These are phyloP conservation scores for Acrocalymma vagum DNA, from an alignment of 2,329 filamentous ascomycete species.

Conservation along the genomic window DNA sequence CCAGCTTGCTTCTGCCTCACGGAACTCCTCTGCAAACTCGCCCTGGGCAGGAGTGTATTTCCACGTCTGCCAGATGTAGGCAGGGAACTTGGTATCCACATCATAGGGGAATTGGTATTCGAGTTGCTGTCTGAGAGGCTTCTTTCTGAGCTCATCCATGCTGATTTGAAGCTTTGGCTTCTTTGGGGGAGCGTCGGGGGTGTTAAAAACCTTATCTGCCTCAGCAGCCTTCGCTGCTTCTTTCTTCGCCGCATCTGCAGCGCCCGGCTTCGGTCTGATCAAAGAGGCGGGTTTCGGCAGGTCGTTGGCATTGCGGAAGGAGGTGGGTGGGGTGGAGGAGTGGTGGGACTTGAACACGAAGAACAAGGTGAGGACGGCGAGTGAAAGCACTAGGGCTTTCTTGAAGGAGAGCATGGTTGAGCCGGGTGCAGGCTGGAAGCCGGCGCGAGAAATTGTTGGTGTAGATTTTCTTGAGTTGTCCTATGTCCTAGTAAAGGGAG, in stretches of 20 bases:
- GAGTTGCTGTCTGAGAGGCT: constrained; percentile 80
- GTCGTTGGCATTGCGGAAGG: constrained; percentile 43
- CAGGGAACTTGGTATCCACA: constrained; percentile 86
- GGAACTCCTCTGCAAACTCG: constrained; percentile 77
- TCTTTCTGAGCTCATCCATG: constrained; percentile 74
- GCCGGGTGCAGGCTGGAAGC: constrained; percentile 9
- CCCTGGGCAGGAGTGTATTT: constrained; percentile 81
- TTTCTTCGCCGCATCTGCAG: constrained; percentile 14
- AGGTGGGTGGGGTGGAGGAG: constrained; percentile 34
- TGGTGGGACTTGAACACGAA: constrained; percentile 73
- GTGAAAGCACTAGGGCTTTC: constrained; percentile 76
- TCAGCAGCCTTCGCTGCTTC: constrained; percentile 17
- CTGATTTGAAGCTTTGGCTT: constrained; percentile 66
- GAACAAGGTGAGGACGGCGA: constrained; percentile 73
- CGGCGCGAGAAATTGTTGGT: no score
- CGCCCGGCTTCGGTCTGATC: constrained; percentile 33
- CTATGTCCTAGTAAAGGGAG: no score
- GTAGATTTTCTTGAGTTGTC: no score
- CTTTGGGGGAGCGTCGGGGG: constrained; percentile 42
- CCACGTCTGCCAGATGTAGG: constrained; percentile 99
- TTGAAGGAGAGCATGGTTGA: constrained; percentile 78
- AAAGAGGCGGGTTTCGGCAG: constrained; percentile 45
- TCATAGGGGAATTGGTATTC: constrained; percentile 96
- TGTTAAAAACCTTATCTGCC: constrained; percentile 37
- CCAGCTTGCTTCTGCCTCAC: constrained; percentile 89